phyloP scores from a whole-genome alignment of 176 grass and related monocot genomes.

The Eleusine coracana region DNA sequence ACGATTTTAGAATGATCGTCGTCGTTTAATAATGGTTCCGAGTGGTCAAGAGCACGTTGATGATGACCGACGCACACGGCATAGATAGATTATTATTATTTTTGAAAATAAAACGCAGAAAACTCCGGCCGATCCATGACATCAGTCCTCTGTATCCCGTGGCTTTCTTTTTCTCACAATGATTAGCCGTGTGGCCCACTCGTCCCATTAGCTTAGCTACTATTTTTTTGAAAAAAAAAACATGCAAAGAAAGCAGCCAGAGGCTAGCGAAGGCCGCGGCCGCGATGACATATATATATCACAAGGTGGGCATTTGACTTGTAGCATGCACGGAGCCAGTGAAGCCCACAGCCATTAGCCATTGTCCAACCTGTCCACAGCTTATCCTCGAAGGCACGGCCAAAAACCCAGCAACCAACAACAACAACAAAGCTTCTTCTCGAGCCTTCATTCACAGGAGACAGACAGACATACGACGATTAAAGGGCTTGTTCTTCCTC shows the following conservation, averaged over 20 bases:
- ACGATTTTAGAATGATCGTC: constrained; percentile 21
- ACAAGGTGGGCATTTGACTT: constrained; percentile 41
- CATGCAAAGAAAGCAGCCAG: background rate
- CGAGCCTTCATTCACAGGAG: no score
- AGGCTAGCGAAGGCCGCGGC: background rate
- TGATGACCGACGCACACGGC: constrained; percentile 18
- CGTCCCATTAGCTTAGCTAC: background rate
- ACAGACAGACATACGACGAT: background rate
- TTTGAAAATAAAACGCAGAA: background rate
- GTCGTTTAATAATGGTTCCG: constrained; percentile 35
- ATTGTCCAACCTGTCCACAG: constrained; percentile 47
- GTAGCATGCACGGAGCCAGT: constrained; percentile 47
- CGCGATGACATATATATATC: constrained; percentile 28
- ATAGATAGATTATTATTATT: background rate
- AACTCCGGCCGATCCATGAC: constrained; percentile 8
- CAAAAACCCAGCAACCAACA: constrained; percentile 31
- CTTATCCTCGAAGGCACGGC: constrained; percentile 43
- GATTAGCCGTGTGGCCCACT: constrained; percentile 39
- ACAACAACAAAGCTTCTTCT: background rate
- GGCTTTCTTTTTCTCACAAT: constrained; percentile 38
- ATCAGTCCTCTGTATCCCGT: background rate
- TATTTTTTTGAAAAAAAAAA: background rate
- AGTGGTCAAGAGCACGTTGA: constrained; percentile 43
- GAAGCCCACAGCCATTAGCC: constrained; percentile 35
- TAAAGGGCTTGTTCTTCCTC: constrained; percentile 17